Conservation (phyloP, 2,329 filamentous ascomycete species). For the Xylariaceae sp. region DNA sequence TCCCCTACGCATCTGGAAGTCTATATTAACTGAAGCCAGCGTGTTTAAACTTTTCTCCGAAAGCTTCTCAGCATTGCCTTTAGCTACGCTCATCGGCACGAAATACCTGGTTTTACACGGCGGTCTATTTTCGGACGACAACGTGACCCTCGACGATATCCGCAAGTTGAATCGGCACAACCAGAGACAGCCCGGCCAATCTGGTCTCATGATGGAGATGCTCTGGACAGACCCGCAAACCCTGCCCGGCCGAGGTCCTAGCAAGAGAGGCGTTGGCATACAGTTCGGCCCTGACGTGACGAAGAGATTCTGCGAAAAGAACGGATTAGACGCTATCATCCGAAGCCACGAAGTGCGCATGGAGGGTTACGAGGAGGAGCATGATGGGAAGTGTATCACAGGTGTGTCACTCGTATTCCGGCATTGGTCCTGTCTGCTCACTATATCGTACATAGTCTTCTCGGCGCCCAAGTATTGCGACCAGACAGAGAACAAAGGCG, state of each 20-base stretch:
- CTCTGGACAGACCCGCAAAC: conserved; percentile 96
- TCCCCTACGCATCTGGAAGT: not conserved
- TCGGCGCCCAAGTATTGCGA: conserved; percentile 97
- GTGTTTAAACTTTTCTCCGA: conserved; percentile 98
- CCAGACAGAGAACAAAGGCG: conserved; percentile 94
- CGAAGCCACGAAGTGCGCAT: conserved; percentile 97
- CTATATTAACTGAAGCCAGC: conserved; percentile 37
- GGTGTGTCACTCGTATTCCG: conserved; percentile 46
- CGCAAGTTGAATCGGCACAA: conserved; percentile 85
- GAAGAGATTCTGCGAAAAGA: conserved; percentile 93
- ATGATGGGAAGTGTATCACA: conserved; percentile 92
- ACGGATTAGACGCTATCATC: conserved; percentile 90
- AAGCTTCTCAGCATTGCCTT: conserved; percentile 87
- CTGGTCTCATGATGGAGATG: conserved; percentile 99
- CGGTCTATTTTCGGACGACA: conserved; percentile 94
- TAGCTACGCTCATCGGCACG: conserved; percentile 85
- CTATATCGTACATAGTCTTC: conserved; percentile 63
- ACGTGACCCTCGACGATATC: conserved; percentile 86
- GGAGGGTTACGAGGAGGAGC: conserved; percentile 98
- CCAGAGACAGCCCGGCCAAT: conserved; percentile 88
- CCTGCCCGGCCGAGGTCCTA: conserved; percentile 79
- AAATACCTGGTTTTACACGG: conserved; percentile 93
- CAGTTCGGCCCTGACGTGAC: conserved; percentile 97
- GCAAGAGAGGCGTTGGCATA: conserved; percentile 93
- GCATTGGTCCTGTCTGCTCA: conserved; percentile 2